phyloP scores from a whole-genome alignment of 768 basidiomycete species.

The Albatrellus ellisii region DNA sequence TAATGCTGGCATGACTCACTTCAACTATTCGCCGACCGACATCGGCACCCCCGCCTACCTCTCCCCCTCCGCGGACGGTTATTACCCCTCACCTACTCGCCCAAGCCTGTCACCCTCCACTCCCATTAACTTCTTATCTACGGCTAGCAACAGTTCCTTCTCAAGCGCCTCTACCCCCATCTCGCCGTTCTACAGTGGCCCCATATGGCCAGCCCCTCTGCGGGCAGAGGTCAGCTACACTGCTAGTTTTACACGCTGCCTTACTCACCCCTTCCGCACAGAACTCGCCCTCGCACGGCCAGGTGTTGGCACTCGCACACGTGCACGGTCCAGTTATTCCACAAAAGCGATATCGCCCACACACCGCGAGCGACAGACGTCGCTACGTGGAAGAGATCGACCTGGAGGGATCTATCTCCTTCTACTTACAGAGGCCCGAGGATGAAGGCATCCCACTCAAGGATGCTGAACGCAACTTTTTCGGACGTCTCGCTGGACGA shows the following conservation, averaged over 20 bases:
- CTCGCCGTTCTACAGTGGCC: constrained; percentile 4
- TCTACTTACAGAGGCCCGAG: constrained; percentile 36
- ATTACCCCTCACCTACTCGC: constrained; percentile 8
- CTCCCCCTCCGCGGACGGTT: constrained; percentile 9
- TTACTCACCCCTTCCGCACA: neutral
- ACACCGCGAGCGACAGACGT: constrained; percentile 62
- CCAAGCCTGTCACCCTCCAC: constrained; percentile 7
- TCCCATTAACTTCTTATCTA: neutral
- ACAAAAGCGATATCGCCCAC: constrained; percentile 61
- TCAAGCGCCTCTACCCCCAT: constrained; percentile 2
- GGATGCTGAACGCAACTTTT: constrained; percentile 51
- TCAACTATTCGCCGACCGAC: neutral
- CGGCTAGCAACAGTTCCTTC: neutral
- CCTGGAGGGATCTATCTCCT: constrained; percentile 52
- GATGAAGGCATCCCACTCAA: constrained; percentile 49
- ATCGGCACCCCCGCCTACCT: constrained; percentile 11
- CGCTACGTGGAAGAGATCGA: constrained; percentile 64
- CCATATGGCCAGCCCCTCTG: neutral
- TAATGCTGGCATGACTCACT: constrained; percentile 1
- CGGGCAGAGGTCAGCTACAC: neutral
- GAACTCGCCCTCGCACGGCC: neutral
- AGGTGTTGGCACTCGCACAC: constrained; percentile 6
- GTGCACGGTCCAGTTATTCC: constrained; percentile 36
- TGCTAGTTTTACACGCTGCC: neutral
- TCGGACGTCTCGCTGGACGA: constrained; percentile 38